These are phyloP conservation scores for Phytopythium vexans DNA, from an alignment of 352 stramenopile species.

Conservation along the genomic window DNA sequence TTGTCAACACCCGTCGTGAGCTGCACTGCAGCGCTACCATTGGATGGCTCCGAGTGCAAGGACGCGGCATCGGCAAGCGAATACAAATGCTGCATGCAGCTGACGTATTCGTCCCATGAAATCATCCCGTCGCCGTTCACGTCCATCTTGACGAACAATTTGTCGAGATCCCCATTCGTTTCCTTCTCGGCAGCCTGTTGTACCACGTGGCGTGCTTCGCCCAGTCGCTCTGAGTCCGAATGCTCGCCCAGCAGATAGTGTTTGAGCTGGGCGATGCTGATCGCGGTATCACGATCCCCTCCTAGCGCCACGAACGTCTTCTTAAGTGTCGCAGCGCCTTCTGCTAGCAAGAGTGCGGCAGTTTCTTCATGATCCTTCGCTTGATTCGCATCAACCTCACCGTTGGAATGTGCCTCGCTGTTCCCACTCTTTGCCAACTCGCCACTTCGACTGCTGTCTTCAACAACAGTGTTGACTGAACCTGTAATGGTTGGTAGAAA, in stretches of 20 bases:
- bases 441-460: no score
- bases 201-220: conserved; percentile 21
- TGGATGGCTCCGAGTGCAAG: conserved; percentile 1
- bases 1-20: neutral
- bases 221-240: neutral
- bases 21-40: neutral
- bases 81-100: conserved; percentile 48
- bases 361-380: no score
- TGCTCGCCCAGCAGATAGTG: conserved; percentile 9
- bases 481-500: conserved; percentile 21
- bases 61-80: conserved; percentile 27
- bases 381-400: neutral
- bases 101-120: conserved; percentile 51
- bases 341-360: conserved; percentile 22
- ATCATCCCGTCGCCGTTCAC: conserved; percentile 44
- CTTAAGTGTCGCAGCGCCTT: conserved; percentile 40
- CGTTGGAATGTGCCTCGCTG: neutral
- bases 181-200: conserved; percentile 34
- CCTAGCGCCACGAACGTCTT: conserved; percentile 36
- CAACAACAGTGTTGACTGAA: neutral
- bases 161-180: conserved; percentile 34
- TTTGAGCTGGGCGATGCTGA: conserved; percentile 31
- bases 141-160: conserved; percentile 45
- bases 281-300: conserved; percentile 22
- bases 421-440: no score